Percentiles rank a stretch among this genome's conserved stretches.
Evolutionary conservation across 106 monocot species (phyloP).

Genomic region (Cymbidium sinense): DNA sequence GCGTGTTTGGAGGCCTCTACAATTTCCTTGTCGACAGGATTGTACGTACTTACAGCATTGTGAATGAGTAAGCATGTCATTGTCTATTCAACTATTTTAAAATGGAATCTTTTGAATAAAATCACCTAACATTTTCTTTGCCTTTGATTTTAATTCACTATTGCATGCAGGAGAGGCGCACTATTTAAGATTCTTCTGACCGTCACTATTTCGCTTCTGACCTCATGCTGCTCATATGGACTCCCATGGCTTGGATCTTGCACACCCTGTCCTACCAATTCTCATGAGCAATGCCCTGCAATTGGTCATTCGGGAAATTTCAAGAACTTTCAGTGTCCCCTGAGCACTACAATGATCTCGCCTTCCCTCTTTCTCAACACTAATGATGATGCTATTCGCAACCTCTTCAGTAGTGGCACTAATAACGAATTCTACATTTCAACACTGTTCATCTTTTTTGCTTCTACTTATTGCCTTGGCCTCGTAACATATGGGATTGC

Average conservation of each 20-base stretch:
- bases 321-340: constrained; percentile 85
- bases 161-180: constrained; percentile 62
- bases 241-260: constrained; percentile 80
- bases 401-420: constrained; percentile 65
- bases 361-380: constrained; percentile 83
- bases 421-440: constrained; percentile 46
- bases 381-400: constrained; percentile 86
- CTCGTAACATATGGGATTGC: constrained; percentile 85
- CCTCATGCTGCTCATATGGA: constrained; percentile 75
- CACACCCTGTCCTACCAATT: constrained; percentile 54
- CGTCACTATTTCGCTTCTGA: constrained; percentile 55
- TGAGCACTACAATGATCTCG: constrained; percentile 88
- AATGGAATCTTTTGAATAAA: background rate
- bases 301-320: constrained; percentile 71
- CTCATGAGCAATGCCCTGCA: constrained; percentile 59
- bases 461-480: constrained; percentile 58
- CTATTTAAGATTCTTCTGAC: constrained; percentile 74
- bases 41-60: constrained; percentile 75
- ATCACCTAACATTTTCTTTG: background rate
- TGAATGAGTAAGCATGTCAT: constrained; percentile 63
- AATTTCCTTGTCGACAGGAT: constrained; percentile 75
- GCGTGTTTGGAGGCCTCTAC: constrained; percentile 76
- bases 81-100: background rate
- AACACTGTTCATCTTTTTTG: constrained; percentile 62
- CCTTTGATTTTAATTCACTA: background rate